phyloP scores from a whole-genome alignment of 371 early-diverging fungal genomes.

The Syncephalastrum sp. region DNA sequence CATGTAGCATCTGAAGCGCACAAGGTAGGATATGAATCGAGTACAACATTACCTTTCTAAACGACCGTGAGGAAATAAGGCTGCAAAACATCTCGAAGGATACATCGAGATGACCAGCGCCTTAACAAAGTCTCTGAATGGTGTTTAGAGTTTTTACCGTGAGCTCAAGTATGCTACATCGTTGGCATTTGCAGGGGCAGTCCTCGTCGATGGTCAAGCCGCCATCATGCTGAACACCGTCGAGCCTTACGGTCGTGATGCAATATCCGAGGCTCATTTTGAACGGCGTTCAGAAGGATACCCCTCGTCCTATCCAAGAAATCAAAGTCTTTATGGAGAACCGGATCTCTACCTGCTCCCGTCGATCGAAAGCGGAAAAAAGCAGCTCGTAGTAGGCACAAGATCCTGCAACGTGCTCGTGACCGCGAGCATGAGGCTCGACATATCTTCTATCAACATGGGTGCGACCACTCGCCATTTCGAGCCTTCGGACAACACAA shows the following conservation, averaged over 20 bases:
- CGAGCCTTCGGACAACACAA: background rate
- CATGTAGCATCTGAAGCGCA: too few species aligned
- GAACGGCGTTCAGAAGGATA: conserved; percentile 3
- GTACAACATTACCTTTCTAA: too few species aligned
- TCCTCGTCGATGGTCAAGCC: conserved; percentile 2
- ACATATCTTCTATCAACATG: background rate
- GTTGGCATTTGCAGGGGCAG: background rate
- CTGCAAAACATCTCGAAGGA: too few species aligned
- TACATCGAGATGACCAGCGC: conserved; percentile 3
- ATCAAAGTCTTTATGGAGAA: too few species aligned
- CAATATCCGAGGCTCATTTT: conserved; percentile 7
- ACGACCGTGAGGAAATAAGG: too few species aligned
- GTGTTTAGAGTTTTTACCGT: background rate
- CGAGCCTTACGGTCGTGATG: conserved; percentile 7
- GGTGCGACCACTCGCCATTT: background rate
- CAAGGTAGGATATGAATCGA: too few species aligned
- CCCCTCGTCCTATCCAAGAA: background rate
- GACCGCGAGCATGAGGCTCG: conserved; percentile 4
- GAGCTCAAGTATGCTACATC: background rate
- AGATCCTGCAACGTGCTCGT: conserved; percentile 3
- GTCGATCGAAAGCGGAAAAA: background rate
- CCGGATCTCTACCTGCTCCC: background rate
- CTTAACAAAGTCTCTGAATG: background rate
- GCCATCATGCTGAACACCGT: conserved; percentile 8
- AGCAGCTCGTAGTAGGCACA: conserved; percentile 3